A percentile compares a stretch with the other conserved stretches of the same genome.
Conservation (phyloP, 164 flowering plant species). For the Taxillus chinensis region DNA sequence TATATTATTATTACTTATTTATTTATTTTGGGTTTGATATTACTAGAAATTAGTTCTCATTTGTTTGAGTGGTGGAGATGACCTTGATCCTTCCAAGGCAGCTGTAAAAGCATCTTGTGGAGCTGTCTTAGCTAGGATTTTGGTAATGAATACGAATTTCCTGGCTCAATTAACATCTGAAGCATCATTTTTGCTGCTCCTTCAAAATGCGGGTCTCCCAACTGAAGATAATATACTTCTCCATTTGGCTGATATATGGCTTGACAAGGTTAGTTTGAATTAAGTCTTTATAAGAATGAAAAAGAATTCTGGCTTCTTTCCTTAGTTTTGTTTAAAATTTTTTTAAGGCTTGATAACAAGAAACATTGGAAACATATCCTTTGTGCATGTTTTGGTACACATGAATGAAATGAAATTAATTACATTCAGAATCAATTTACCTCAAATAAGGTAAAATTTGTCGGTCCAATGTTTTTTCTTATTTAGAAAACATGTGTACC, state of each 20-base stretch:
- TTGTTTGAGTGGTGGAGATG: slow-evolving; percentile 85
- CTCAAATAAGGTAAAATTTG: too few relatives aligned
- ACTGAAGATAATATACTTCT: slow-evolving; percentile 70
- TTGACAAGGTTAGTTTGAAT: slow-evolving; percentile 69
- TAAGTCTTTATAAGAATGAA: neutral
- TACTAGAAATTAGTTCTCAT: slow-evolving; percentile 63
- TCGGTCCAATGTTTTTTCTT: too few relatives aligned
- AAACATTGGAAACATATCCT: too few relatives aligned
- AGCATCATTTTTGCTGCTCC: slow-evolving; percentile 41
- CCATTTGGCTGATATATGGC: slow-evolving; percentile 79
- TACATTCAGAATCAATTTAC: too few relatives aligned
- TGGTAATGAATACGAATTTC: slow-evolving; percentile 79
- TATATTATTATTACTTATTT: too few relatives aligned
- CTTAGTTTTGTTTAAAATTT: neutral
- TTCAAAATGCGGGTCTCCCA: slow-evolving; percentile 63
- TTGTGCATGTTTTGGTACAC: too few relatives aligned
- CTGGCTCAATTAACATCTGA: slow-evolving; percentile 78
- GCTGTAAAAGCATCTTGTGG: slow-evolving; percentile 70
- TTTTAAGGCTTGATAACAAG: neutral
- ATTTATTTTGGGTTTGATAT: slow-evolving; percentile 2
- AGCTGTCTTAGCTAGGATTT: slow-evolving; percentile 76
- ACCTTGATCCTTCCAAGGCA: slow-evolving; percentile 66
- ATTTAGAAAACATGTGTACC: too few relatives aligned
- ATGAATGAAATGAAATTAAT: too few relatives aligned
- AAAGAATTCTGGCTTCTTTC: neutral